Percentiles rank a stretch among this genome's conserved stretches.
Conservation (phyloP, 306 rosid genomes). For the Lupinus albus region DNA sequence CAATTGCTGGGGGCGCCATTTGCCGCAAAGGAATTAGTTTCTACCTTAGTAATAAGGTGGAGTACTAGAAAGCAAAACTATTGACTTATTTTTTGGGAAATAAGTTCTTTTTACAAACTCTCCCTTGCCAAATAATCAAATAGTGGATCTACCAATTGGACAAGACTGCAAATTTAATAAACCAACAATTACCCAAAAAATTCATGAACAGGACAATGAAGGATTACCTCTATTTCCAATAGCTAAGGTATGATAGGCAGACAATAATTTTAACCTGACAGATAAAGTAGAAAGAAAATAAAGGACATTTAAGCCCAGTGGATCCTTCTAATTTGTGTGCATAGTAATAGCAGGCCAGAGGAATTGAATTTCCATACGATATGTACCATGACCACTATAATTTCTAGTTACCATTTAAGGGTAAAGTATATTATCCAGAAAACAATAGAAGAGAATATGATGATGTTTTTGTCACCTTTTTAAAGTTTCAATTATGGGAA, state of each 20-base stretch:
- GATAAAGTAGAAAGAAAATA: neutral
- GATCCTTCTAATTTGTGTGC: slow-evolving; percentile 25
- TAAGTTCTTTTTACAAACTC: no score
- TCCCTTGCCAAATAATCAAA: neutral
- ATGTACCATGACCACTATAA: slow-evolving; percentile 39
- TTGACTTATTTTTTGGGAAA: no score
- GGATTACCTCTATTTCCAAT: slow-evolving; percentile 29
- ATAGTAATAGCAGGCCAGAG: neutral
- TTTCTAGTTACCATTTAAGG: slow-evolving; percentile 20
- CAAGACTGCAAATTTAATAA: neutral
- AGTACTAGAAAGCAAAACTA: no score
- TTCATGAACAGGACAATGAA: slow-evolving; percentile 25
- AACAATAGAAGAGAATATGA: slow-evolving; percentile 35
- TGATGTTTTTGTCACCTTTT: slow-evolving; percentile 42
- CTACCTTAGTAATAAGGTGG: no score
- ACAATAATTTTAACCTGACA: slow-evolving; percentile 35
- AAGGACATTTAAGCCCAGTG: neutral
- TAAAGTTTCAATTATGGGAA: slow-evolving; percentile 52
- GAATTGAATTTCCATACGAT: neutral
- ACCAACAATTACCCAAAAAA: slow-evolving; percentile 32
- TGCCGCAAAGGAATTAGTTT: no score
- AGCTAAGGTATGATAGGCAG: slow-evolving; percentile 44
- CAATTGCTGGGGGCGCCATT: no score
- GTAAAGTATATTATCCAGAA: slow-evolving; percentile 39
- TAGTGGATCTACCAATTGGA: slow-evolving; percentile 11